Evolutionary conservation across 2,329 filamentous ascomycete genomes (phyloP).

Genomic region (Orbilia oligospora): DNA sequence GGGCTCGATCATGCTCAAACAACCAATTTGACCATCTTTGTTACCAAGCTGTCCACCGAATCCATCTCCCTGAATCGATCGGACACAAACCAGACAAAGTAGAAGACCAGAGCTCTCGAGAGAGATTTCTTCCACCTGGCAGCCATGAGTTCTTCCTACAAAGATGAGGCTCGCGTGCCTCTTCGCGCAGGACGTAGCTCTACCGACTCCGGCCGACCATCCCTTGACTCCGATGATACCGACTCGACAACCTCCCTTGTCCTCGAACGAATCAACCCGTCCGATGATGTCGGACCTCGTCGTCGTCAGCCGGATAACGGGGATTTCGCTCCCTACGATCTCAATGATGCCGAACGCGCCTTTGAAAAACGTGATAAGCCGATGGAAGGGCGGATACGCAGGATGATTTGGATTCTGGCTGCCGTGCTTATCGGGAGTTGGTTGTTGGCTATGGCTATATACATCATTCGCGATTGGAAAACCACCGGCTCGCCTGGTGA

Average conservation of each 20-base stretch:
- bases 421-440: constrained; percentile 77
- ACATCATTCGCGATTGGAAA: constrained; percentile 77
- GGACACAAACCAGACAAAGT: not conserved
- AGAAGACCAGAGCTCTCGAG: not conserved
- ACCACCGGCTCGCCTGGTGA: constrained; percentile 76
- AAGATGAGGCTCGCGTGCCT: constrained; percentile 60
- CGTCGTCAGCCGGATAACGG: constrained; percentile 69
- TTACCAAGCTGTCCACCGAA: constrained; percentile 27
- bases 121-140: constrained; percentile 21
- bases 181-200: constrained; percentile 49
- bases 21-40: constrained; percentile 14
- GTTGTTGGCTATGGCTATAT: constrained; percentile 77
- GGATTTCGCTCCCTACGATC: constrained; percentile 70
- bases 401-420: constrained; percentile 75
- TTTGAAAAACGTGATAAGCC: constrained; percentile 69
- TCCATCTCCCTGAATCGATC: constrained; percentile 6
- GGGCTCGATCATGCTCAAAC: constrained; percentile 59
- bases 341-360: constrained; percentile 69
- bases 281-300: constrained; percentile 62
- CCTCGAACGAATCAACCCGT: constrained; percentile 80
- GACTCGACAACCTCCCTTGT: constrained; percentile 87
- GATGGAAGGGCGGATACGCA: constrained; percentile 77
- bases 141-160: constrained; percentile 55
- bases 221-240: constrained; percentile 77
- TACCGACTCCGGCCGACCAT: constrained; percentile 67